Conservation (phyloP, 176 grass and related monocot species). For the Tillandsia fasciculata region DNA sequence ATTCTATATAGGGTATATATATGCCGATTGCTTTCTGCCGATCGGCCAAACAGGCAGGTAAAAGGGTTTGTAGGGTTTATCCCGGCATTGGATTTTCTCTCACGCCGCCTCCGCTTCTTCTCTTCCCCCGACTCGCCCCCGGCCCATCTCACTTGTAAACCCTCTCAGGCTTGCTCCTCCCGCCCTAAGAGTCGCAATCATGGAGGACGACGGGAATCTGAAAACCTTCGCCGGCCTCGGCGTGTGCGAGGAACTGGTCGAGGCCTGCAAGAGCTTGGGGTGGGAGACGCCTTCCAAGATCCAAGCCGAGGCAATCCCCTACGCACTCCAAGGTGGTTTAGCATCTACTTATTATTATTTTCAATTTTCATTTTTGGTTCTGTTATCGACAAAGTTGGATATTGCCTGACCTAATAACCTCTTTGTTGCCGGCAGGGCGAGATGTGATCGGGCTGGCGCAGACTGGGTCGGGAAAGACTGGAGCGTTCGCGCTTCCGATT, state of each 20-base stretch:
- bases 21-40: no score
- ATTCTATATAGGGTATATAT: no score
- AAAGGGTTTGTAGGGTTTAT: no score
- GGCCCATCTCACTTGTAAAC: no score
- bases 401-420: background rate
- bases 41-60: no score
- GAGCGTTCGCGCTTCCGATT: slow-evolving; percentile 74
- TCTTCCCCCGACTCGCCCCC: no score
- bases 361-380: no score
- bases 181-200: no score
- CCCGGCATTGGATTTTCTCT: no score
- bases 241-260: slow-evolving; percentile 37
- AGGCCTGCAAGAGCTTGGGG: slow-evolving; percentile 44
- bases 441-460: slow-evolving; percentile 82
- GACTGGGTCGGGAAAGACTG: slow-evolving; percentile 91
- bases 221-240: slow-evolving; percentile 47
- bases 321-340: slow-evolving; percentile 40
- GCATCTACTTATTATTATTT: background rate
- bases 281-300: slow-evolving; percentile 50
- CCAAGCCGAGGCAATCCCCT: slow-evolving; percentile 41
- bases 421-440: slow-evolving; percentile 32
- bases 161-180: no score
- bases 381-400: background rate
- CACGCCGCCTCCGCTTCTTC: no score
- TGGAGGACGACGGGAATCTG: no score